Evolutionary conservation across 176 grass and related monocot species (phyloP).

Genomic region (Coix lacrymajobi): DNA sequence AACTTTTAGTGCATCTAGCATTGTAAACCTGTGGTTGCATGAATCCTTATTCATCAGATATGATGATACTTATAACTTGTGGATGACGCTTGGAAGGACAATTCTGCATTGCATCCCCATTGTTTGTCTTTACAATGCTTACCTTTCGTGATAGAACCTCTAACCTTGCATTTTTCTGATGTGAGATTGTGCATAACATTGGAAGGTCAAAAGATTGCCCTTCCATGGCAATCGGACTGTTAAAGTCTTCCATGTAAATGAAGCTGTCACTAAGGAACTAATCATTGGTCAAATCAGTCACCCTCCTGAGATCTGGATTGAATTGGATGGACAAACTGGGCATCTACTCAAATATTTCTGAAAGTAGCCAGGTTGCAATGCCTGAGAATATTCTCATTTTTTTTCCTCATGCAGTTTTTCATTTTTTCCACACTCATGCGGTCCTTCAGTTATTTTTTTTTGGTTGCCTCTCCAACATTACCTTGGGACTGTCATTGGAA

Average conservation of each 20-base stretch:
- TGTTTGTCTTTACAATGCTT: background rate
- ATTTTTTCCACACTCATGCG: too few relatives aligned
- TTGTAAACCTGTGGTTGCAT: background rate
- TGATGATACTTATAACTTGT: background rate
- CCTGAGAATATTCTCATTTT: too few relatives aligned
- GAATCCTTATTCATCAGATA: conserved; percentile 15
- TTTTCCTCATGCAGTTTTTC: too few relatives aligned
- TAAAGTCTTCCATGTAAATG: background rate
- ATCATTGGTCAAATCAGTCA: background rate
- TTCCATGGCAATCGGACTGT: background rate
- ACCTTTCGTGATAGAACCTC: background rate
- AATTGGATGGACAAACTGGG: background rate
- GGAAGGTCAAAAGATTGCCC: background rate
- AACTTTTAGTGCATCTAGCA: background rate
- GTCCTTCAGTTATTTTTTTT: too few relatives aligned
- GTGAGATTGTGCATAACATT: background rate
- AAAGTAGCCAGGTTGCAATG: too few relatives aligned
- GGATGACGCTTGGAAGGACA: conserved; percentile 10
- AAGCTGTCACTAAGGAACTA: background rate
- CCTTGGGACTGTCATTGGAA: too few relatives aligned
- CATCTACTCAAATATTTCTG: too few relatives aligned
- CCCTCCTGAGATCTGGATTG: background rate
- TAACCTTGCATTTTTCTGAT: background rate
- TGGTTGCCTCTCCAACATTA: too few relatives aligned
- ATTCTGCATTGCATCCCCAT: background rate